phyloP scores from a whole-genome alignment of 148 eudicot genomes.

The Persicaria maculosa region DNA sequence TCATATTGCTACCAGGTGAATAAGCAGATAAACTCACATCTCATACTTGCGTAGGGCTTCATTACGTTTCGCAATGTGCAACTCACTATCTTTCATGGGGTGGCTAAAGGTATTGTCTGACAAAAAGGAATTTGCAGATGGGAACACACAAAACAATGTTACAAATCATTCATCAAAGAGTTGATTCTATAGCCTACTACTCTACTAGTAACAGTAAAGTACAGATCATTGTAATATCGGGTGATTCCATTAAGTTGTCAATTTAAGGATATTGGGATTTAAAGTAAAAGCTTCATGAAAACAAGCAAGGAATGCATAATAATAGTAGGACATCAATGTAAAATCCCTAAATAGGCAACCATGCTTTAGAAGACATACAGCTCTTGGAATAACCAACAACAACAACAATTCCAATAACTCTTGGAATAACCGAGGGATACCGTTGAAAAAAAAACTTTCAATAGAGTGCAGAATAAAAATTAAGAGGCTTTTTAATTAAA shows the following conservation, averaged over 20 bases:
- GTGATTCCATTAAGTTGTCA: not conserved
- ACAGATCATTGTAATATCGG: not conserved
- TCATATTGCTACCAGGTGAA: not conserved
- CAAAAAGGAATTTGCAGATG: conserved; percentile 1
- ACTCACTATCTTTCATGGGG: conserved; percentile 47
- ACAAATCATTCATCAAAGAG: not conserved
- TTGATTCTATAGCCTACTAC: not conserved
- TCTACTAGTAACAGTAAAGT: not conserved
- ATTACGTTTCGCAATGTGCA: conserved; percentile 51
- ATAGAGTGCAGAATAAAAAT: not conserved
- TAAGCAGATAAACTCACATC: conserved; percentile 42
- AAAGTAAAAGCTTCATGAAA: not conserved
- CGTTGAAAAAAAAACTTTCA: not conserved
- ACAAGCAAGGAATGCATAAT: not conserved
- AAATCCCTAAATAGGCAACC: not conserved
- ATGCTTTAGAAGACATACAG: not conserved
- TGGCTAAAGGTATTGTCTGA: conserved; percentile 44
- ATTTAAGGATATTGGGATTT: not conserved
- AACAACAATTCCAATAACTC: not conserved
- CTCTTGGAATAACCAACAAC: not conserved
- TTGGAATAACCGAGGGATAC: not conserved
- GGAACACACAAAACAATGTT: not conserved
- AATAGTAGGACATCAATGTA: not conserved
- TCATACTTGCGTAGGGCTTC: conserved; percentile 68
- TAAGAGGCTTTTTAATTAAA: not conserved